A percentile compares a stretch with the other conserved stretches of the same genome.
These are phyloP conservation scores for Lasiodiplodia sp. DNA, from an alignment of 2,329 filamentous ascomycete species.

Conservation along the genomic window DNA sequence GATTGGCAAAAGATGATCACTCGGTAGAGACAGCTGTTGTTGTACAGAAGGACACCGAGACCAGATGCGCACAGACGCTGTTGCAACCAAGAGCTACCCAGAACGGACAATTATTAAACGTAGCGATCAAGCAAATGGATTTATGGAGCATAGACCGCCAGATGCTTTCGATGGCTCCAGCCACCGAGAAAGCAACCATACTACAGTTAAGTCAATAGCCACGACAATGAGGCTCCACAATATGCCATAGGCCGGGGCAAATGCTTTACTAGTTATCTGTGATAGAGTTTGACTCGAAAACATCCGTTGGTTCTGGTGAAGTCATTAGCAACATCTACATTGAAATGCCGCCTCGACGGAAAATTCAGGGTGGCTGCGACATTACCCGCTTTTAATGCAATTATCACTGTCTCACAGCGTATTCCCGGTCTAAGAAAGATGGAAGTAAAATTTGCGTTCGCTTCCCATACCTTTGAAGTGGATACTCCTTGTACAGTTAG, in stretches of 20 bases:
- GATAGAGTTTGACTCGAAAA: neutral
- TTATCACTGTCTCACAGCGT: neutral
- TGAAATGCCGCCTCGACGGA: constrained; percentile 7
- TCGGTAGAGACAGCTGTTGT: constrained; percentile 31
- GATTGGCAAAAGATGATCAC: constrained; percentile 32
- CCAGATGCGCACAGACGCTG: constrained; percentile 16
- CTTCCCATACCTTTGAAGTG: too few relatives aligned
- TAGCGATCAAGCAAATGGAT: too few relatives aligned
- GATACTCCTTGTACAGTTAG: neutral
- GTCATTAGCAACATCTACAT: neutral
- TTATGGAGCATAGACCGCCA: neutral
- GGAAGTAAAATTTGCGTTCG: constrained; percentile 14
- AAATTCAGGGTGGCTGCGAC: neutral
- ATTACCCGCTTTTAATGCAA: constrained; percentile 12
- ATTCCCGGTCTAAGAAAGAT: neutral
- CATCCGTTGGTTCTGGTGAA: neutral
- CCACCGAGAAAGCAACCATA: neutral
- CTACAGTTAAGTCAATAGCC: constrained; percentile 2
- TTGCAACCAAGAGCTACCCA: neutral
- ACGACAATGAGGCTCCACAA: neutral
- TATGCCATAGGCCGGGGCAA: neutral
- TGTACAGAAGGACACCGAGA: constrained; percentile 29
- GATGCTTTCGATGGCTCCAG: neutral
- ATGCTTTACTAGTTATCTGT: neutral
- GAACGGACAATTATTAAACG: neutral